phyloP scores from a whole-genome alignment of 2,329 filamentous ascomycete genomes.

The Hawksworthiomyces lignivorus region DNA sequence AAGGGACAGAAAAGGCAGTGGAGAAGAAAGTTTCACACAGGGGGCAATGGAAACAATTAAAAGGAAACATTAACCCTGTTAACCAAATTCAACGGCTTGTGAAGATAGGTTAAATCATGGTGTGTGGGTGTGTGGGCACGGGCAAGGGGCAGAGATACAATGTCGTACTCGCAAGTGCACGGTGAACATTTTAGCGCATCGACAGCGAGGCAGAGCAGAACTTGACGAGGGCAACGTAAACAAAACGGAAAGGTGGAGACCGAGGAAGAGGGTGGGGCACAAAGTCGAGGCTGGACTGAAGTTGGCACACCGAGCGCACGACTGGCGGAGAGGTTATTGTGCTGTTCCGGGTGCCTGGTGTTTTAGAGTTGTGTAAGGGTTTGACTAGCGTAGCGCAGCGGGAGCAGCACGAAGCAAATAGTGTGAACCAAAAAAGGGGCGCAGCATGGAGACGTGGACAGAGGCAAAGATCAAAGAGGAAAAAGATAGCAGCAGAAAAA shows the following conservation, averaged over 20 bases:
- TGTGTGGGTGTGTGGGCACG: neutral
- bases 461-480: neutral
- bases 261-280: too few relatives aligned
- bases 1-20: too few relatives aligned
- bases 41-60: neutral
- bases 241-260: too few relatives aligned
- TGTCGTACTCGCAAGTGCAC: too few relatives aligned
- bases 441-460: conserved; percentile 5
- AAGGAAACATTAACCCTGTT: neutral
- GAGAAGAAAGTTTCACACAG: neutral
- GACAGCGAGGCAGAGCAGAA: neutral
- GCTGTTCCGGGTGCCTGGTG: too few relatives aligned
- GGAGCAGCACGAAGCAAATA: neutral
- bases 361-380: too few relatives aligned
- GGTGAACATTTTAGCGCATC: too few relatives aligned
- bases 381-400: neutral
- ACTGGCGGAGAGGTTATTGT: neutral
- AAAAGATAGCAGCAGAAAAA: neutral
- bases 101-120: too few relatives aligned
- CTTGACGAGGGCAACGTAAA: too few relatives aligned
- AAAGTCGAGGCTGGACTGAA: too few relatives aligned
- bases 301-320: conserved; percentile 3
- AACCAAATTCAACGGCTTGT: too few relatives aligned
- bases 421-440: conserved; percentile 3
- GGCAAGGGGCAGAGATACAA: too few relatives aligned